Evolutionary conservation across 202 grass and related monocot genomes (phyloP), one percentile per base, ranked within the genome.

Genomic region (Schoenoplectus triqueter): DNA sequence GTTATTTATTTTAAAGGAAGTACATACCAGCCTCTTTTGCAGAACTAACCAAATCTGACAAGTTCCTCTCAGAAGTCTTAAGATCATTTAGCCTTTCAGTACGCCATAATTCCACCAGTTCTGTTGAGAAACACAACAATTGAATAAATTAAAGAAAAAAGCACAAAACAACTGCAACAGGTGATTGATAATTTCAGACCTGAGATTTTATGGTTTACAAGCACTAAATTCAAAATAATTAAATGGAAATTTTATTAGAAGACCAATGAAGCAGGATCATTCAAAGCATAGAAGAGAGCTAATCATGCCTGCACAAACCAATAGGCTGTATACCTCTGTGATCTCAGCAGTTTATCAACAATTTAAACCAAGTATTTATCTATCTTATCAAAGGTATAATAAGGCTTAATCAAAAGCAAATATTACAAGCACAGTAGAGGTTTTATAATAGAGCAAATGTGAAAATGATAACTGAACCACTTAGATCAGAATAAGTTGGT

Each of bases 81-180:
- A 92, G 85, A 67, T 95, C 69, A 86, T 91, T 92, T 85, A 98
- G 87, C 66, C 78, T 95, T 73, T 95, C 87, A 80, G 84, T 57
- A 82, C 82, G 91, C 95, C 95, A 98, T 84, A 88, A 85, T 69
- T 92, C 89, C 18, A 94, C 15, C 81, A 71, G 78, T 87, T 89
- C 95, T 98, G 87, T 79, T 85, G 88, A 66, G 73, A 88, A 88
- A 87, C 22, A 50, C 18, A 19, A 77, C 44, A 45, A 60, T 78
- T 44, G 18, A 22, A 78, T 78, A 41, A 78, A 14, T 31, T 31
- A 60, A 55, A 57, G 41, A 76, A 10, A 11, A 7, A 77, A 10
- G 31, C 61, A 78, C 1, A 1, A 52, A 20, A 42, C 22, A 41
- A 41, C 41, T 77, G 21, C 6, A 78, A 59, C 21, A 42, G 31